phyloP scores from a whole-genome alignment of 73 alveolate genomes.

The Durusdinium trenchii region DNA sequence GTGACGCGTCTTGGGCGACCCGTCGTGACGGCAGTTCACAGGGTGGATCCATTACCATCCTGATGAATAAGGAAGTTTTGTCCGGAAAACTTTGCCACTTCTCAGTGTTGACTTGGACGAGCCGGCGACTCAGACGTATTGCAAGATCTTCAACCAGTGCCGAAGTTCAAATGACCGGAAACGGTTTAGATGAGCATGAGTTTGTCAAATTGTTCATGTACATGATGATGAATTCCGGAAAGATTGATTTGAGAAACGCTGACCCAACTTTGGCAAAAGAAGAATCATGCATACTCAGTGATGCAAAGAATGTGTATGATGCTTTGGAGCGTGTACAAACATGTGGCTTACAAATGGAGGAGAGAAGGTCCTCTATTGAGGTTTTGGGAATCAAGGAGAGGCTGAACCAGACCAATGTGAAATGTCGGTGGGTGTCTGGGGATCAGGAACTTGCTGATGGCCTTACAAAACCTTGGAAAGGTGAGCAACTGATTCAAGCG shows the following conservation, averaged over 20 bases:
- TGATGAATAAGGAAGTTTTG: neutral
- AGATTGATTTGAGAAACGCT: neutral
- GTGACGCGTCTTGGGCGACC: conserved; percentile 33
- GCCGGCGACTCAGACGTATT: neutral
- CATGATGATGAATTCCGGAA: neutral
- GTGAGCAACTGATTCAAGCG: neutral
- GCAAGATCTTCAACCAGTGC: conserved; percentile 21
- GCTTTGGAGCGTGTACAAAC: neutral
- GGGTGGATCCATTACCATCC: neutral
- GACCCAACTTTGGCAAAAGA: neutral
- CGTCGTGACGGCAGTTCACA: neutral
- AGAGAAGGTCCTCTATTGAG: neutral
- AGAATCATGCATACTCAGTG: neutral
- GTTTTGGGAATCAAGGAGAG: conserved; percentile 17
- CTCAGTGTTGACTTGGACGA: neutral
- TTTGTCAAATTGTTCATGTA: neutral
- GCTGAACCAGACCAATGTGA: neutral
- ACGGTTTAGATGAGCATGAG: neutral
- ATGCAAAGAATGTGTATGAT: neutral
- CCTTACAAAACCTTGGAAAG: conserved; percentile 11
- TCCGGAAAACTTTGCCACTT: neutral
- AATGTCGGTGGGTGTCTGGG: neutral
- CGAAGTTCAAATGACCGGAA: conserved; percentile 20
- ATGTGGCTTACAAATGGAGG: conserved; percentile 22
- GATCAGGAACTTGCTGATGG: conserved; percentile 6